Conservation (phyloP, 2,329 filamentous ascomycete genomes). For the Penicillium hesseltinei region DNA sequence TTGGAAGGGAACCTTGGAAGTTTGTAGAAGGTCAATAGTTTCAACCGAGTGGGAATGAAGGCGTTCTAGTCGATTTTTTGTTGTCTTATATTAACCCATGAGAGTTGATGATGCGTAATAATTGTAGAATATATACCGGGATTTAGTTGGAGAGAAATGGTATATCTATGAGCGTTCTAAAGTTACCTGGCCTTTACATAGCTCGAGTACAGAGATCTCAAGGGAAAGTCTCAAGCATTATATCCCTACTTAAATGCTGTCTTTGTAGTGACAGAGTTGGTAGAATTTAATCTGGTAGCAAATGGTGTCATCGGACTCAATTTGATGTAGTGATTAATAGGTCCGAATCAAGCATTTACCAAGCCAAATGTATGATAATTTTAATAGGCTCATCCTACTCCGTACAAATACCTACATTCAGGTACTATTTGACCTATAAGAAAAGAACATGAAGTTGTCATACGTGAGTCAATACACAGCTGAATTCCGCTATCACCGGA, state of each 20-base stretch:
- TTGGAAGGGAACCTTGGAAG: not conserved
- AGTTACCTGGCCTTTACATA: not conserved
- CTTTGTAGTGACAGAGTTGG: not conserved
- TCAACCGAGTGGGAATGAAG: rapidly evolving
- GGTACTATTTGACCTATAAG: not conserved
- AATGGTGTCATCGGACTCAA: not conserved
- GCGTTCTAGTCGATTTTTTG: not conserved
- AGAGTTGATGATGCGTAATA: too few species aligned
- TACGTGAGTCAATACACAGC: not conserved
- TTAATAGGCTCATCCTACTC: not conserved
- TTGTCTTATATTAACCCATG: too few species aligned
- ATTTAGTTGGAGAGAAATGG: not conserved
- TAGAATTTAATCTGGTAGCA: not conserved
- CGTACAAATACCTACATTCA: not conserved
- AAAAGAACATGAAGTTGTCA: not conserved
- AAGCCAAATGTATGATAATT: not conserved
- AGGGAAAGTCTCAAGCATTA: not conserved
- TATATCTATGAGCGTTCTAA: too few species aligned
- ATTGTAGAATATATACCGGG: not conserved
- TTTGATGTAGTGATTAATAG: not conserved
- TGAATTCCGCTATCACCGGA: slow-evolving; percentile 11
- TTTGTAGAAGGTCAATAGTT: not conserved
- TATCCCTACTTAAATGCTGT: not conserved
- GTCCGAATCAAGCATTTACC: not conserved
- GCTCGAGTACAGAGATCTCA: too few species aligned